A percentile compares a stretch with the other conserved stretches of the same genome.
These are phyloP conservation scores for Penicillium mononematosum DNA, from an alignment of 495 filamentous ascomycete species.

Conservation along the genomic window DNA sequence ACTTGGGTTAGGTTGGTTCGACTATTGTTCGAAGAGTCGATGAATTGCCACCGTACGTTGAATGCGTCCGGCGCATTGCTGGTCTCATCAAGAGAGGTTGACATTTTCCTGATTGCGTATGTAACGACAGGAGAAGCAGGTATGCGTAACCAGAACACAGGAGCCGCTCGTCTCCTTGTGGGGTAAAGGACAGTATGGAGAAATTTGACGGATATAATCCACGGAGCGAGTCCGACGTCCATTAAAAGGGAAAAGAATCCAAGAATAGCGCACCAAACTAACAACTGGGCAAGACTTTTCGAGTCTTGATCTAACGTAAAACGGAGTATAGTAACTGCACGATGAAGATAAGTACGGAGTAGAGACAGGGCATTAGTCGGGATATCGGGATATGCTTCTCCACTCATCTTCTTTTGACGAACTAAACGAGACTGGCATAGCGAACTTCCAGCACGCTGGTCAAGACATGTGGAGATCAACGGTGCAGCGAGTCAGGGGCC, in stretches of 20 bases:
- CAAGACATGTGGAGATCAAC: conserved; percentile 1
- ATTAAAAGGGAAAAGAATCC: not conserved
- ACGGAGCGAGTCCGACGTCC: not conserved
- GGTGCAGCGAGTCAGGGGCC: not conserved
- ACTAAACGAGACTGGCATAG: conserved; percentile 2
- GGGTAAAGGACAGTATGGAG: too few species aligned
- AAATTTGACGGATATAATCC: not conserved
- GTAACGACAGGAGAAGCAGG: not conserved
- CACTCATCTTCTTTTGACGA: conserved; percentile 5
- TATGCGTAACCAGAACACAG: not conserved
- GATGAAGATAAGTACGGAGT: not conserved
- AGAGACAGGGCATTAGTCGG: not conserved
- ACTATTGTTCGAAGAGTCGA: conserved; percentile 41
- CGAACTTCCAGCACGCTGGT: conserved; percentile 1
- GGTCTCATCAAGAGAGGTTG: conserved; percentile 8
- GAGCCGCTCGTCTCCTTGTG: not conserved
- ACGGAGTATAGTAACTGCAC: not conserved
- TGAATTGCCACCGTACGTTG: conserved; percentile 42
- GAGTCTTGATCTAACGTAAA: not conserved
- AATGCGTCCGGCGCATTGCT: conserved; percentile 8
- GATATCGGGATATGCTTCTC: not conserved
- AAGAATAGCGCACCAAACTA: not conserved
- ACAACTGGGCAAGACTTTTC: not conserved
- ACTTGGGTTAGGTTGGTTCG: conserved; percentile 44
- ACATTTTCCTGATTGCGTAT: conserved; percentile 11